A percentile compares a stretch with the other conserved stretches of the same genome.
Conservation (phyloP, 768 basidiomycete genomes). For the Pulveroboletus frians region DNA sequence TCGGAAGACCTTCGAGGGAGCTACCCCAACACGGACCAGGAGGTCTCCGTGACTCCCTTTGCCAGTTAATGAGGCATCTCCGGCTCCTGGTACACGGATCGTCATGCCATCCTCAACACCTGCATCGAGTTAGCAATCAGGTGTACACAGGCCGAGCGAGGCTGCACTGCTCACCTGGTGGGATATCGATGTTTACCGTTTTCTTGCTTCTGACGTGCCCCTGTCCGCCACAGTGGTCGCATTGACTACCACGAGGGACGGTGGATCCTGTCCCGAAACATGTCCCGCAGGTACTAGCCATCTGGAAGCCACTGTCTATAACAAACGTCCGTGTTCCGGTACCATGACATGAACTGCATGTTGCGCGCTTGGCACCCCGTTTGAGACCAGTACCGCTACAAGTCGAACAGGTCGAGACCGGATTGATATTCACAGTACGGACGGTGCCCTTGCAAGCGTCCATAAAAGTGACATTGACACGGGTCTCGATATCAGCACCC, state of each 20-base stretch:
- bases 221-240: slow-evolving; percentile 75
- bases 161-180: slow-evolving; percentile 57
- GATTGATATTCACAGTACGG: slow-evolving; percentile 69
- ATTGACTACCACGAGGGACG: slow-evolving; percentile 74
- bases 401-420: slow-evolving; percentile 76
- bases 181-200: slow-evolving; percentile 75
- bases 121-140: slow-evolving; percentile 28
- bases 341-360: slow-evolving; percentile 79
- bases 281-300: slow-evolving; percentile 83
- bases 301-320: slow-evolving; percentile 91
- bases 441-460: slow-evolving; percentile 91
- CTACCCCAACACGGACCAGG: slow-evolving; percentile 79
- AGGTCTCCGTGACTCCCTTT: slow-evolving; percentile 81
- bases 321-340: slow-evolving; percentile 85
- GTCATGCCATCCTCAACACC: slow-evolving; percentile 96
- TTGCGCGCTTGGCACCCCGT: slow-evolving; percentile 73
- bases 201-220: slow-evolving; percentile 83
- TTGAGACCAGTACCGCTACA: slow-evolving; percentile 88
- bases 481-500: slow-evolving; percentile 81
- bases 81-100: slow-evolving; percentile 71
- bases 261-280: slow-evolving; percentile 80
- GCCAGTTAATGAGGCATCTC: slow-evolving; percentile 79
- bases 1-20: slow-evolving; percentile 76
- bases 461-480: slow-evolving; percentile 74
- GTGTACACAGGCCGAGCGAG: neutral